Base-by-base conservation (phyloP, 495 filamentous ascomycete genomes). In the Terfezia boudieri region DNA sequence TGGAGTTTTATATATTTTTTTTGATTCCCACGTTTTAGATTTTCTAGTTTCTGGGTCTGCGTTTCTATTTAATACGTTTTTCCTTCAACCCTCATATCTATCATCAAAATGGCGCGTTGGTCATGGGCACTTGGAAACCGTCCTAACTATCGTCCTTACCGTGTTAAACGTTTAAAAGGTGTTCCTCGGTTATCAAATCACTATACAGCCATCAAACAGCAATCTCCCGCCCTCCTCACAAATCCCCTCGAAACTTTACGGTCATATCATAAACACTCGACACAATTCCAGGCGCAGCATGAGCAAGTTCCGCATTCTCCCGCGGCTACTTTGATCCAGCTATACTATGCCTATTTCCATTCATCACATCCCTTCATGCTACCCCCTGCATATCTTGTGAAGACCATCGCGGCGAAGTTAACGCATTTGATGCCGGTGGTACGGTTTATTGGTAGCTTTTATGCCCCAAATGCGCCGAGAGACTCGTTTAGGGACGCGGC, bases 401-500 rank as follows among this genome's bases (percentile, higher is more conserved):
- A 55, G 36, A 59, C 54, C 0, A 38, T 41, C 5, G 51, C 53
- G 2, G 35, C 55, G 8, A 63, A 62, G 16, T 56, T 65, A 32
- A 53, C 52, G 36, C 55, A 56, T 22, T 46, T 76, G 10, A 53
- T 79, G 48, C 71, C 80, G 26, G 80, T 80, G 23, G 83, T 86
- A 67, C 73, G 79, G 52, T 86, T 77, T 67, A 72, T 85, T 36
- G 81, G 79, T 46, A 79, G 79, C 0, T 73, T 77, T 58, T 82
- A 75, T 56, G 71, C 73, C n/a, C 71, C 71, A 37, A 67, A 72
- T 9, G 66, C 71, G 35, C 66, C 67, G 11, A 51, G n/a, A 22
- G 73, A 74, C 9, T 70, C 71, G 37, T 76, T 77, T 36, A 76
- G 70, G 48, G 67, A 75, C 26, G 73, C 78, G 22, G 76, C 80